Evolutionary conservation across 495 filamentous ascomycete species (phyloP).

Genomic region (Saxophila tyrrhenica): DNA sequence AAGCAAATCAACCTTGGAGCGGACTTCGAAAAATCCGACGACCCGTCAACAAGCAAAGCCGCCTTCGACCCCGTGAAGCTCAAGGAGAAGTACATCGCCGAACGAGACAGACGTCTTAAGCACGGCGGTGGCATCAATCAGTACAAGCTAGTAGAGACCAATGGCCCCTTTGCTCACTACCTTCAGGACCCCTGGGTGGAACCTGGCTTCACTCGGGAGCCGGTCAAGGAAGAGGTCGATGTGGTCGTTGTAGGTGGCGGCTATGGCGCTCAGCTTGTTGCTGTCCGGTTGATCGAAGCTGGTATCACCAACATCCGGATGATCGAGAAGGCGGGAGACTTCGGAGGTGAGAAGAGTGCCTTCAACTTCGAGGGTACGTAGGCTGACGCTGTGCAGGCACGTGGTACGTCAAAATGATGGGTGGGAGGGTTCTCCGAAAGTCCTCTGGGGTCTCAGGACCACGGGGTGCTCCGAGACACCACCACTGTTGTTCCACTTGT

Average conservation of each 20-base stretch:
- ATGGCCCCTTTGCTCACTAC: neutral
- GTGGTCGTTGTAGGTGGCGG: neutral
- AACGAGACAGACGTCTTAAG: neutral
- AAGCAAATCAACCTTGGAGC: neutral
- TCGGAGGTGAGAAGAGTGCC: no score
- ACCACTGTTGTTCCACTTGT: no score
- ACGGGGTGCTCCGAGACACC: no score
- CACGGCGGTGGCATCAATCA: neutral
- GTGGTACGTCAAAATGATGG: no score
- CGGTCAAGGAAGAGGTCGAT: neutral
- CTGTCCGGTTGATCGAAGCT: neutral
- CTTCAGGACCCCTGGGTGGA: neutral
- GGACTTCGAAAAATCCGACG: neutral
- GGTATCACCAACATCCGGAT: neutral
- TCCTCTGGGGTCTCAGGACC: no score
- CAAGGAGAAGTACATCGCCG: neutral
- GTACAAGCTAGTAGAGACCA: neutral
- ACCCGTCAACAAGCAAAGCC: neutral
- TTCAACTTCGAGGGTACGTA: no score
- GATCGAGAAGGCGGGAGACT: neutral
- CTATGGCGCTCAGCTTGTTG: neutral
- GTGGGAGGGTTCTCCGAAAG: no score
- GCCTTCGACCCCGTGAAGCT: neutral
- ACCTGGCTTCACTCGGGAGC: neutral
- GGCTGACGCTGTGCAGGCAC: neutral